Evolutionary conservation across 176 grass and related monocot species (phyloP), one percentile per base, ranked within the genome.

Genomic region (Carex pumila): DNA sequence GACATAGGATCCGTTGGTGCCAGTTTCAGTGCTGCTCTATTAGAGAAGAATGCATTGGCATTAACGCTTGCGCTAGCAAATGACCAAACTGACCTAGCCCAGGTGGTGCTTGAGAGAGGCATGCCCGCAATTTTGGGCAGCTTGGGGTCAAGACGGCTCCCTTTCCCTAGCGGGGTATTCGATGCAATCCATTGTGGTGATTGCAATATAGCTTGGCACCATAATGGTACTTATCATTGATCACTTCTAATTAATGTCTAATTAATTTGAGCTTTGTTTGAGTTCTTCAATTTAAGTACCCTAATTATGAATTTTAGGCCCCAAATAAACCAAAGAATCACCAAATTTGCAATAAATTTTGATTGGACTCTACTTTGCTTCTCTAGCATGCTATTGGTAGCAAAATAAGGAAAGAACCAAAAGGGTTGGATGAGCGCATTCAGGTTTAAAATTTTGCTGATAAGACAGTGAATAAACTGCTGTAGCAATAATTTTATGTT

Each of bases 171-270:
- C 71, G 89, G 92, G 67, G 86, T 87, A 84, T 98, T 98, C 81
- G 95, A 98, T 98, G 92, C 83, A 53, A 90, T 98, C 74, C 95
- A 98, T 81, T 98, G 92, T 63, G 91, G 92, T 50, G 89, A 98
- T 85, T 98, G 95, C 85, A 92, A 93, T 84, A 87, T 98, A 93
- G 79, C 82, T 39, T 98, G 95, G 95, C 92, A 98, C 89, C 88
- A 92, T 78, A 91, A 89, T 89, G 95, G 95, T 98, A 86, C 62
- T 69, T 85, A 65, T 71, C 37, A 61, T 3, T 81, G 72, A 76
- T 55, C 49, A 55, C 10, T 56, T 55, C 18, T 56, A 29, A 77
- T 56, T 56, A 56, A 15, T 32, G 55, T 77, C 21, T 32, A 56
- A 76, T 32, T 77, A 15, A 32, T 54, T 77, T 32, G 52, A 12